Evolutionary conservation across 208 protist species (phyloP).

Genomic region (Willaertia magna): DNA sequence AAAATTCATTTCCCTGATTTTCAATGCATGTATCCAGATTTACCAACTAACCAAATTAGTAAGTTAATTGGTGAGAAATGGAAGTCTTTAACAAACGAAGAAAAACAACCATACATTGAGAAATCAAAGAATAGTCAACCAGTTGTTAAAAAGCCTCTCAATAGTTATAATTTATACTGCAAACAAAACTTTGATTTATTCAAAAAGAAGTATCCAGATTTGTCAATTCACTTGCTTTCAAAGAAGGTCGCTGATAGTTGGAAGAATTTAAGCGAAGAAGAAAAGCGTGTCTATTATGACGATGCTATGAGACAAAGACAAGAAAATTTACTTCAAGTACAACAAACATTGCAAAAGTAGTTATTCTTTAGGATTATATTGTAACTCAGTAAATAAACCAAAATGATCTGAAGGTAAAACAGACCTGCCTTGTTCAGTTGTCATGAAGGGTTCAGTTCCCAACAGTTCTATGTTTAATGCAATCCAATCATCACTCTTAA

Average conservation of each 20-base stretch:
- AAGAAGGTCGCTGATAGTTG: not conserved
- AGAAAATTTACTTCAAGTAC: not conserved
- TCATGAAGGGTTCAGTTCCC: not conserved
- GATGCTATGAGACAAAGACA: not conserved
- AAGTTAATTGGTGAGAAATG: constrained; percentile 8
- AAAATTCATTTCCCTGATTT: constrained; percentile 9
- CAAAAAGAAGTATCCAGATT: not conserved
- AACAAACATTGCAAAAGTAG: too few relatives aligned
- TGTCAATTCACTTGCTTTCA: not conserved
- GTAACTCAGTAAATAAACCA: not conserved
- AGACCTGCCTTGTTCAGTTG: not conserved
- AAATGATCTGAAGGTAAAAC: not conserved
- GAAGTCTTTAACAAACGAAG: not conserved
- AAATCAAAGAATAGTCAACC: not conserved
- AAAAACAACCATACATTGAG: not conserved
- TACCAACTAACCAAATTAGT: not conserved
- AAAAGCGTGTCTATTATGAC: not conserved
- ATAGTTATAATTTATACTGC: constrained; percentile 6
- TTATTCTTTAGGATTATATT: too few relatives aligned
- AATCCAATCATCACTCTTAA: not conserved
- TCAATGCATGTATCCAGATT: not conserved
- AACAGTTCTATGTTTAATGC: not conserved
- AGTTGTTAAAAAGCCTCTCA: not conserved
- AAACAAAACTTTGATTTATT: not conserved
- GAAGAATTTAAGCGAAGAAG: not conserved